Percentiles rank a stretch among this genome's conserved stretches.
These are phyloP conservation scores for Ensete glaucum DNA, from an alignment of 176 grass and related monocot species.

Conservation along the genomic window DNA sequence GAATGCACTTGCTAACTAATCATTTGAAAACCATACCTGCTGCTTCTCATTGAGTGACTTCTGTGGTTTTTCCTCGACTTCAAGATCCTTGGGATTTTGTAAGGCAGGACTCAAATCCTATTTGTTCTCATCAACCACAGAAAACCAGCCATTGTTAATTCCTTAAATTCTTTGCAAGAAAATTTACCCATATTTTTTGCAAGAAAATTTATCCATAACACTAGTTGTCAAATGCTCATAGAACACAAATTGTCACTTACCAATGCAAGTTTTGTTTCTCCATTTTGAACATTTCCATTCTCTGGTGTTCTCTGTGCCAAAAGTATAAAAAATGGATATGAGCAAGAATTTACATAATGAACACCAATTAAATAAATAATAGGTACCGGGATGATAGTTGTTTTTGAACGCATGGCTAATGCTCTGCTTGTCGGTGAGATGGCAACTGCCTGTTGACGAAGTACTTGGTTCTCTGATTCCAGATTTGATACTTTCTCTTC, in stretches of 20 bases:
- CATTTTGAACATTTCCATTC: slow-evolving; percentile 45
- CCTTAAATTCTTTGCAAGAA: not conserved
- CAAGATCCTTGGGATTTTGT: slow-evolving; percentile 56
- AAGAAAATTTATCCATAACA: not conserved
- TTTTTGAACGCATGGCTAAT: slow-evolving; percentile 61
- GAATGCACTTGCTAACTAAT: not conserved
- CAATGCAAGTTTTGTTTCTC: slow-evolving; percentile 54
- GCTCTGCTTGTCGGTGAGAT: slow-evolving; percentile 84
- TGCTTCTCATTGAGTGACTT: slow-evolving; percentile 99
- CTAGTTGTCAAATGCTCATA: slow-evolving; percentile 14
- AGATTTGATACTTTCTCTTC: slow-evolving; percentile 91
- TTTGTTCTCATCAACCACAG: slow-evolving; percentile 31
- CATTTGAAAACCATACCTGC: slow-evolving; percentile 44
- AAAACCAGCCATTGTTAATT: not conserved
- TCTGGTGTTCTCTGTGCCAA: slow-evolving; percentile 59
- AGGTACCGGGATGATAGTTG: slow-evolving; percentile 32
- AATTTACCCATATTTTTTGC: not conserved
- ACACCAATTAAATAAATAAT: slow-evolving; percentile 15
- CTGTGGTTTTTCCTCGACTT: slow-evolving; percentile 89
- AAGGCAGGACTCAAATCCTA: slow-evolving; percentile 57
- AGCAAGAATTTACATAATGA: slow-evolving; percentile 18
- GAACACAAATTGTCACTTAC: slow-evolving; percentile 47
- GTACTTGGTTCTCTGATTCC: slow-evolving; percentile 91
- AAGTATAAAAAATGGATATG: slow-evolving; percentile 25
- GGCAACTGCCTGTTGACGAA: slow-evolving; percentile 90